Evolutionary conservation across 2,329 filamentous ascomycete genomes (phyloP), one percentile per base, ranked within the genome.

Genomic region (Penicillium concentricum): DNA sequence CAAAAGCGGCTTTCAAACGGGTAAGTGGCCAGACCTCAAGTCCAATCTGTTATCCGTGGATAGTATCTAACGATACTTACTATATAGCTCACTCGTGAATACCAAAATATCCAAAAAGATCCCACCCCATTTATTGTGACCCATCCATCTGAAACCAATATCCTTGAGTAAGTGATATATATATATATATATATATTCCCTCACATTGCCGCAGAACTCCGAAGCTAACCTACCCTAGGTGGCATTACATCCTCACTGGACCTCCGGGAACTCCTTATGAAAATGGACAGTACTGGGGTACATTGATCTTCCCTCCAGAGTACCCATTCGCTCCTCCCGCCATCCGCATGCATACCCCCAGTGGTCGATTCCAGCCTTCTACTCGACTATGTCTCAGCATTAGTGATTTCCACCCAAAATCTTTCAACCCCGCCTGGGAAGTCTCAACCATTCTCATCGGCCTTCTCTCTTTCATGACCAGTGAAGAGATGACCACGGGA

Each of bases 311-410:
- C 75, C 94, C 94, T 16, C 85, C 92, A 9, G 92, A 97, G 80
- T 99, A 99, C 74, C 94, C 94, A 26, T 99, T 97, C 76, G 93
- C 92, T 13, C 94, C 94, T 32, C 94, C 94, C 5, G 92, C 94
- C 2, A 99, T 99, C 75, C 91, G 93, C 71, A 99, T 99, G 94
- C 94, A 97, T 81, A 99, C 94, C 0, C 94, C 94, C 2, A 93
- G 89, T 13, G 94, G 94, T 57, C 90, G 94, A 70, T 99, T 99
- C 78, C 91, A 96, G 73, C 91, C 92, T 2, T 94, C 89, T 2
- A 92, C 91, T 15, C 86, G 94, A 48, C 85, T 99, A 22, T 99
- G 94, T 70, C 87, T 99, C 46, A 95, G 90, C 71, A 99, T 99
- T 69, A 93, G 88, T 67, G 94, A 99, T 73, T 99, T 97, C 77